Evolutionary conservation across 2,329 filamentous ascomycete species (phyloP).

Genomic region (Exophiala xenobiotica): DNA sequence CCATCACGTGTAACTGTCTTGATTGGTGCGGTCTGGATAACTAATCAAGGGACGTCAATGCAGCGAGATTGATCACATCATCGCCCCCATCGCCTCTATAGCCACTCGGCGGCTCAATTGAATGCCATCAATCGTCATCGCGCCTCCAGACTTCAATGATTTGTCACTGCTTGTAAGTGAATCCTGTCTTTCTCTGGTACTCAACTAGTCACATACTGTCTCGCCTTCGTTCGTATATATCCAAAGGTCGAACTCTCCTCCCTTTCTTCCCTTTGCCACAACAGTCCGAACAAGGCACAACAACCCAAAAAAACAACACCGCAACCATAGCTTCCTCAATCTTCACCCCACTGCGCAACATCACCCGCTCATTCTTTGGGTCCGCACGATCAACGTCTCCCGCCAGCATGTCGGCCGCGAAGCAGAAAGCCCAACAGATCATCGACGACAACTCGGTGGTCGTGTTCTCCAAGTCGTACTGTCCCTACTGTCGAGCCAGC

Average conservation of each 20-base stretch:
- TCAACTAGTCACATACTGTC: not conserved
- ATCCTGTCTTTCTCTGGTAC: not conserved
- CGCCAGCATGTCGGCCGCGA: conserved; percentile 76
- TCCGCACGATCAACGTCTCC: conserved; percentile 52
- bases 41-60: not conserved
- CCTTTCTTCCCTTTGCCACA: too few species aligned
- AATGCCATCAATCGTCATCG: conserved; percentile 1
- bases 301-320: conserved; percentile 21
- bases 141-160: too few species aligned
- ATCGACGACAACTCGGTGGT: conserved; percentile 89
- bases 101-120: conserved; percentile 10
- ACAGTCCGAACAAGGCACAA: not conserved
- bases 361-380: conserved; percentile 61
- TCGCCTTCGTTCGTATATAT: not conserved
- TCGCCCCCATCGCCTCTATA: not conserved
- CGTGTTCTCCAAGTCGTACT: conserved; percentile 96
- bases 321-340: conserved; percentile 56
- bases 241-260: not conserved
- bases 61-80: conserved; percentile 6
- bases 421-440: conserved; percentile 77
- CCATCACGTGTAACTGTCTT: not conserved
- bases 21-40: not conserved
- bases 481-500: conserved; percentile 81
- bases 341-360: conserved; percentile 57
- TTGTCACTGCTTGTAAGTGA: conserved; percentile 14